phyloP scores from a whole-genome alignment of 106 monocot genomes.

The Agapanthus africanus region DNA sequence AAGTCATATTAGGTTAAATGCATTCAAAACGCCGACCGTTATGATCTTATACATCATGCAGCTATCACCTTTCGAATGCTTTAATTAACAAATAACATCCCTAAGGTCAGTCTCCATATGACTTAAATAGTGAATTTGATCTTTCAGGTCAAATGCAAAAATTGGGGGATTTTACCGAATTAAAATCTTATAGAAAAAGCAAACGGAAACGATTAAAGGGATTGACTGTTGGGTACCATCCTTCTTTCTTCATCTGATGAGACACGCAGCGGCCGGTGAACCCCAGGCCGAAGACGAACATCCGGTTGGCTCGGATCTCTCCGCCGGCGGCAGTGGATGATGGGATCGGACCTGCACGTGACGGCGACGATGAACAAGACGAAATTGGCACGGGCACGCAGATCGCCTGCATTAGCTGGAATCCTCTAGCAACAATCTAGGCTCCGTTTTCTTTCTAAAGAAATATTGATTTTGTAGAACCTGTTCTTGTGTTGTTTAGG shows the following conservation, averaged over 20 bases:
- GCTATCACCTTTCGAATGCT: no score
- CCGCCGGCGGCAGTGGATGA: not conserved
- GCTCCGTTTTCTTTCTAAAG: no score
- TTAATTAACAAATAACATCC: no score
- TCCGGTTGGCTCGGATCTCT: conserved; percentile 15
- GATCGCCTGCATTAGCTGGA: no score
- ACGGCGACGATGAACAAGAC: not conserved
- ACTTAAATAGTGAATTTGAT: not conserved
- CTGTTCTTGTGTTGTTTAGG: no score
- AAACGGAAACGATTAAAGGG: not conserved
- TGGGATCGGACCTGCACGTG: not conserved
- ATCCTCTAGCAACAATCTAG: no score
- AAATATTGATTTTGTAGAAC: no score
- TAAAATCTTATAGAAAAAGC: not conserved
- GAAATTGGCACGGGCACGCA: no score
- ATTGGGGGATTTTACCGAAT: not conserved
- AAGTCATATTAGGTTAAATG: no score
- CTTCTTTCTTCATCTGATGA: conserved; percentile 35
- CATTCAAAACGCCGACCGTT: no score
- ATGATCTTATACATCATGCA: no score
- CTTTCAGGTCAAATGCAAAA: no score
- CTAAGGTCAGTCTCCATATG: not conserved
- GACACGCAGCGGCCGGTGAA: conserved; percentile 66
- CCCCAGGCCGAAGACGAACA: conserved; percentile 74
- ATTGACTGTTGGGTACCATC: conserved; percentile 33